Evolutionary conservation across 1,284 basidiomycete species (phyloP).

Genomic region (Cryptococcus wingfieldii): DNA sequence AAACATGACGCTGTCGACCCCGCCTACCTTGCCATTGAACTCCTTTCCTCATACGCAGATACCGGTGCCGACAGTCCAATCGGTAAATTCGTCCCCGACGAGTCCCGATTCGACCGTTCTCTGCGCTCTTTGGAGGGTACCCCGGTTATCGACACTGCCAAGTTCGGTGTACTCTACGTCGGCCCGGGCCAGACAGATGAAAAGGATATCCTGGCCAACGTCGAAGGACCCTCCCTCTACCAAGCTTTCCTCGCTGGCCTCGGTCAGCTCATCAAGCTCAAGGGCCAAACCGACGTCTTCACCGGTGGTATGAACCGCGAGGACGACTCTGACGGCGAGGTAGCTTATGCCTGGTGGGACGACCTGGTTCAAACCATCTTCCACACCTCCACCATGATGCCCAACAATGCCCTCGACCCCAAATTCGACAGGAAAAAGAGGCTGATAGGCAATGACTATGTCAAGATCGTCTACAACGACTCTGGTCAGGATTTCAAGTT

Average conservation of each 20-base stretch:
- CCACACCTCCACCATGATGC: slow-evolving; percentile 97
- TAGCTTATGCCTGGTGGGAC: slow-evolving; percentile 98
- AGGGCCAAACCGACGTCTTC: slow-evolving; percentile 89
- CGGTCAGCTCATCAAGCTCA: slow-evolving; percentile 82
- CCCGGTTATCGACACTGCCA: slow-evolving; percentile 96
- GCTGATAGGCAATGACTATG: slow-evolving; percentile 91
- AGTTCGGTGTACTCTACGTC: slow-evolving; percentile 94
- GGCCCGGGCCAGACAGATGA: slow-evolving; percentile 85
- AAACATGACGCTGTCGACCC: slow-evolving; percentile 83
- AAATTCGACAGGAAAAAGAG: slow-evolving; percentile 78
- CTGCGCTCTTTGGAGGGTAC: slow-evolving; percentile 74
- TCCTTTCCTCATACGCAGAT: slow-evolving; percentile 71
- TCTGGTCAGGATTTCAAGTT: slow-evolving; percentile 81
- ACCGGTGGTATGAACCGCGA: slow-evolving; percentile 82
- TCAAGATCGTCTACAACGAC: slow-evolving; percentile 97
- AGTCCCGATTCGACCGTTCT: slow-evolving; percentile 58
- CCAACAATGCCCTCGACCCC: slow-evolving; percentile 64
- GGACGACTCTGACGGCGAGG: slow-evolving; percentile 75
- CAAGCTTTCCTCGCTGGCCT: slow-evolving; percentile 86
- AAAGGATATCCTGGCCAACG: slow-evolving; percentile 81
- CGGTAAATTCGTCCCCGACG: slow-evolving; percentile 51
- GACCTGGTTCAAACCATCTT: slow-evolving; percentile 93
- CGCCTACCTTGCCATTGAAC: slow-evolving; percentile 77
- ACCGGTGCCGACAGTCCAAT: slow-evolving; percentile 42
- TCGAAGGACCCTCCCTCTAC: slow-evolving; percentile 90